Evolutionary conservation across 306 rosid species (phyloP), one percentile per base, ranked within the genome.

Genomic region (Cucurbita pepo): DNA sequence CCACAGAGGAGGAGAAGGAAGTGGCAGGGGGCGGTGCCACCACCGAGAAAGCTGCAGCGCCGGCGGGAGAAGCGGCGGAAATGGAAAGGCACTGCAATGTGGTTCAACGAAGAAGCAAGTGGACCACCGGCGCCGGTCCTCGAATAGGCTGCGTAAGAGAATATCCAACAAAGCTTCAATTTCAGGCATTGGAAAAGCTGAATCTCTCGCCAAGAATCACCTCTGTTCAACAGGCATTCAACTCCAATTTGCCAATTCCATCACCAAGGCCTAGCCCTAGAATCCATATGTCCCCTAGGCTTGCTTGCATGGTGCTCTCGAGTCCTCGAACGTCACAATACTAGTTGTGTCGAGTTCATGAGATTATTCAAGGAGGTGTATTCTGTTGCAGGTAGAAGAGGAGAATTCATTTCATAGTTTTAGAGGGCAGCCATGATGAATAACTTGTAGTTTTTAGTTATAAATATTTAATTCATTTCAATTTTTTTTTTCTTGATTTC

Each of bases 241-340:
- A 61, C 73, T 54, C 61, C 71, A 65, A 59, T 16, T 16, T 41
- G 36, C 92, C 96, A 2, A 82, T 87, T 9, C 97, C 96, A 15
- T 88, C 96, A 1, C 88, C 95, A 45, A 89, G 96, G 37, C 92
- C 92, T 7, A 83, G 86, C 82, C 90, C 92, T 59, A 82, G 86
- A 58, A 5, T 91, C 45, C 95, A 79, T 57, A 66, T 87, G 6
- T 91, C 96, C n/a, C 91, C 95, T 12, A 85, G 82, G 74, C 83
- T 88, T 78, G 83, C 83, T 6, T 81, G 47, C 44, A 81, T 89
- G 85, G 85, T 86, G 67, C 83, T 87, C 43, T 79, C 86, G 5
- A 91, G 84, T 63, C 91, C 97, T 52, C 84, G 85, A 55, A 30
- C 74, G 0, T 16, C 45, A 0, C 25, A 50, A 0, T 61, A 41